Percentiles rank a stretch among this genome's conserved stretches.
Conservation (phyloP, 257 asterid species). For the Mentha longifolia region DNA sequence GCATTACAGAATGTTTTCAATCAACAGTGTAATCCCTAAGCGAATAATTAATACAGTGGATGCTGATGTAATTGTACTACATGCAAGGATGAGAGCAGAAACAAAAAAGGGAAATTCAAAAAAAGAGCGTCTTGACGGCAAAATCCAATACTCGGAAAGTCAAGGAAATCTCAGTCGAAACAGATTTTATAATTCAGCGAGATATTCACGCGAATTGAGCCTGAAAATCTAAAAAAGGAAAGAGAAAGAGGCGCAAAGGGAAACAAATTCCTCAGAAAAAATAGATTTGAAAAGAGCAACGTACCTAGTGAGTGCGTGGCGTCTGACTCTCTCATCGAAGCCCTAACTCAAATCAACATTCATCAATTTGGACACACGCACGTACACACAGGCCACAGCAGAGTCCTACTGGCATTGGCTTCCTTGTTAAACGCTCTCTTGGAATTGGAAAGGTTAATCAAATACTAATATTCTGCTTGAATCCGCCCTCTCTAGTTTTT, state of each 20-base stretch:
- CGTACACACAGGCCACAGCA: no score
- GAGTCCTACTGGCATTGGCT: no score
- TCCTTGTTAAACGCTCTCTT: not conserved
- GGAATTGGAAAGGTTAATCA: no score
- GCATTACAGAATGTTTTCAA: slow-evolving; percentile 4
- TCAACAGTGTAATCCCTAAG: not conserved
- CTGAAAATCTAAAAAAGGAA: not conserved
- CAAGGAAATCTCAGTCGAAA: slow-evolving; percentile 7
- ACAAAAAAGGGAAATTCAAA: not conserved
- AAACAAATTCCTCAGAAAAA: not conserved
- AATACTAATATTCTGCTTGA: no score
- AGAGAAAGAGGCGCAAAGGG: no score
- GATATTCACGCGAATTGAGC: not conserved
- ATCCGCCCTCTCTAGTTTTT: no score
- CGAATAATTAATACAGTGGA: slow-evolving; percentile 1
- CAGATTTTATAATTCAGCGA: slow-evolving; percentile 13
- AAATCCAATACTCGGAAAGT: slow-evolving; percentile 10
- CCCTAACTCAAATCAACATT: slow-evolving; percentile 39
- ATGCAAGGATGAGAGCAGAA: slow-evolving; percentile 33
- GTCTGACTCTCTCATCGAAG: slow-evolving; percentile 24
- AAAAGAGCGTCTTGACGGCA: slow-evolving; percentile 2
- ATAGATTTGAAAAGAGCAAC: not conserved
- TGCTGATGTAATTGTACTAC: slow-evolving; percentile 15
- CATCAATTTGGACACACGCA: not conserved
- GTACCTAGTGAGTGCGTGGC: slow-evolving; percentile 6